phyloP scores from a whole-genome alignment of 1,284 basidiomycete species.

The Melampsora americana region DNA sequence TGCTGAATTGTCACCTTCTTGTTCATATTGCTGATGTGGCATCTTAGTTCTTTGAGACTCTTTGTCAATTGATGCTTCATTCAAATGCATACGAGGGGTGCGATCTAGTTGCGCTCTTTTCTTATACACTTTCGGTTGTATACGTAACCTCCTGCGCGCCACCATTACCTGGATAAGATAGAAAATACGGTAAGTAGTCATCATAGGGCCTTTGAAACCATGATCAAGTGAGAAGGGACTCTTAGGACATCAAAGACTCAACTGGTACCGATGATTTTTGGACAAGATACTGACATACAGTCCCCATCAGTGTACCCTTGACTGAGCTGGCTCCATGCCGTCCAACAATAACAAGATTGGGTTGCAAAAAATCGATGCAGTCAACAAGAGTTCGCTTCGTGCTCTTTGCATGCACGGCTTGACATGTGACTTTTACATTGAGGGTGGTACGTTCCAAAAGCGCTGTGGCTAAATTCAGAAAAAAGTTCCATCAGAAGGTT shows the following conservation, averaged over 20 bases:
- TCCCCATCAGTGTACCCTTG: constrained; percentile 37
- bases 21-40: too few relatives aligned
- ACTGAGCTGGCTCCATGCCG: constrained; percentile 21
- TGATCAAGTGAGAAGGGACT: not conserved
- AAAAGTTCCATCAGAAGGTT: not conserved
- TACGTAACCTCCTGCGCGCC: constrained; percentile 14
- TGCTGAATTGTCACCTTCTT: too few relatives aligned
- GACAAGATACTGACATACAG: constrained; percentile 33
- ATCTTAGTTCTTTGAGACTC: not conserved
- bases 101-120: constrained; percentile 16
- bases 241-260: constrained; percentile 20
- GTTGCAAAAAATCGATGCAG: constrained; percentile 39
- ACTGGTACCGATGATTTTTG: constrained; percentile 43
- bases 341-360: constrained; percentile 38
- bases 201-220: not conserved
- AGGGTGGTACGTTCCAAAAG: constrained; percentile 34
- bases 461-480: constrained; percentile 13
- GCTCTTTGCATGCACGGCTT: constrained; percentile 39
- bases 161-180: constrained; percentile 33
- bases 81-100: not conserved
- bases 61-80: not conserved
- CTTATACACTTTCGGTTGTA: constrained; percentile 38
- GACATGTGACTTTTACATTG: constrained; percentile 34
- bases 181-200: not conserved
- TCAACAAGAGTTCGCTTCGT: constrained; percentile 28